Percentiles rank a stretch among this genome's conserved stretches.
phyloP scores from a whole-genome alignment of 805 yeast species.

The Lipomyces sp. region DNA sequence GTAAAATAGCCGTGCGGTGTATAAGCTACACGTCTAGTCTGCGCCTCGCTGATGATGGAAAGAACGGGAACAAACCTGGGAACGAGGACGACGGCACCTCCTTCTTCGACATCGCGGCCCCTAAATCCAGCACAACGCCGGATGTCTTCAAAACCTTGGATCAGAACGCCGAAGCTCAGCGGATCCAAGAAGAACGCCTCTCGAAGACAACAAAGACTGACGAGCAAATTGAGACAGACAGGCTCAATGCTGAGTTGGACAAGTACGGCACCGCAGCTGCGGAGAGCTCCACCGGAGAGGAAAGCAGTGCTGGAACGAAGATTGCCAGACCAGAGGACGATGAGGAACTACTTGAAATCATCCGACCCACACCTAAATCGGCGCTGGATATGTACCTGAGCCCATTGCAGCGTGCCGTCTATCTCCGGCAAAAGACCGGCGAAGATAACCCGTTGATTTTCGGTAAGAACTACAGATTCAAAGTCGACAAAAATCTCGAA shows the following conservation, averaged over 20 bases:
- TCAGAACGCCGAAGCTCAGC: conserved; percentile 3
- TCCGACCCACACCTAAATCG: conserved; percentile 17
- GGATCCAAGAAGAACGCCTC: not conserved
- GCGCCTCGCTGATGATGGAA: not conserved
- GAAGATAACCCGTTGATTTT: conserved; percentile 15
- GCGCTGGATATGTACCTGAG: conserved; percentile 16
- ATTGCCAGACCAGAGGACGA: conserved; percentile 18
- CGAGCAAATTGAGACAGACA: conserved; percentile 11
- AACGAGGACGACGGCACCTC: conserved; percentile 6
- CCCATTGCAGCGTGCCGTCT: conserved; percentile 25
- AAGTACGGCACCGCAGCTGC: conserved; percentile 1
- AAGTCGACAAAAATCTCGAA: conserved; percentile 61
- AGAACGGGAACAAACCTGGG: not conserved
- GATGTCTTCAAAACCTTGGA: conserved; percentile 13
- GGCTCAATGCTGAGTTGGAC: conserved; percentile 6
- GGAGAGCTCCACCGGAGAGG: conserved; percentile 1
- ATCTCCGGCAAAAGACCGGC: conserved; percentile 18
- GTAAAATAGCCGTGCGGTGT: too few species aligned
- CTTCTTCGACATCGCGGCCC: conserved; percentile 17
- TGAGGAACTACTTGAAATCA: conserved; percentile 11
- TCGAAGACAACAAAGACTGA: not conserved
- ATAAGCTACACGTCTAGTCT: too few species aligned
- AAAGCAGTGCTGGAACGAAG: not conserved
- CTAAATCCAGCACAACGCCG: conserved; percentile 7
- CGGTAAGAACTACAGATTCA: conserved; percentile 53